These are phyloP conservation scores for Phytophthora agathidicida DNA, from an alignment of 352 stramenopile species.

Conservation along the genomic window DNA sequence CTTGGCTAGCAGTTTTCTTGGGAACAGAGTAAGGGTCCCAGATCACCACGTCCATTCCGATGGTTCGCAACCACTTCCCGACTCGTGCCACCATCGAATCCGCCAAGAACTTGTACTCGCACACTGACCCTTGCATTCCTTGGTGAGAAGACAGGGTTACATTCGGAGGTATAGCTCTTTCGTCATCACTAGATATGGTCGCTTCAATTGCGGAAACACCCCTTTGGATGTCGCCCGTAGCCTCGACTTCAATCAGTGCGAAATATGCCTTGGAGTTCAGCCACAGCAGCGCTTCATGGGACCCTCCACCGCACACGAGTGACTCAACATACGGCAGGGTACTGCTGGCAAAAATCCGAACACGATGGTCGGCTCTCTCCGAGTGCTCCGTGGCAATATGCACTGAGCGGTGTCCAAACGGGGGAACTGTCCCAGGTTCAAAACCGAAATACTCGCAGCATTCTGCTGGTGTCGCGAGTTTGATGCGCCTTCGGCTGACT, in stretches of 20 bases:
- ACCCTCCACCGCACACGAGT: conserved; percentile 57
- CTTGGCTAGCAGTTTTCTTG: conserved; percentile 34
- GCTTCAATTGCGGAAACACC: conserved; percentile 26
- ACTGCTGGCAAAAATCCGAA: conserved; percentile 50
- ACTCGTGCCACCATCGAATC: conserved; percentile 81
- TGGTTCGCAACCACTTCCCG: conserved; percentile 77
- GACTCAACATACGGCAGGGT: conserved; percentile 40
- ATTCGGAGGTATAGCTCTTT: background rate
- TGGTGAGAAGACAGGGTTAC: background rate
- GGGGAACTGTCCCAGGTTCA: conserved; percentile 63
- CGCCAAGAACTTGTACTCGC: conserved; percentile 69
- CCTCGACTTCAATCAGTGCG: conserved; percentile 38
- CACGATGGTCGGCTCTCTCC: background rate
- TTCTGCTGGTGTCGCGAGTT: conserved; percentile 65
- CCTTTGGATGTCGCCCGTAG: conserved; percentile 44
- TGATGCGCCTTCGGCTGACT: conserved; percentile 65
- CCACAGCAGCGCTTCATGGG: conserved; percentile 48
- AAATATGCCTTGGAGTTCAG: conserved; percentile 52
- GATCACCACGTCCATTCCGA: conserved; percentile 76
- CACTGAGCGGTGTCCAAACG: conserved; percentile 50
- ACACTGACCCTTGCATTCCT: background rate
- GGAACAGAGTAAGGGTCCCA: conserved; percentile 53
- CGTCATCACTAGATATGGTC: background rate
- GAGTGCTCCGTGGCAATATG: background rate
- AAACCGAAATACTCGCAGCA: conserved; percentile 71